phyloP scores from a whole-genome alignment of 129 eudicot species.

The Glebionis coronaria region DNA sequence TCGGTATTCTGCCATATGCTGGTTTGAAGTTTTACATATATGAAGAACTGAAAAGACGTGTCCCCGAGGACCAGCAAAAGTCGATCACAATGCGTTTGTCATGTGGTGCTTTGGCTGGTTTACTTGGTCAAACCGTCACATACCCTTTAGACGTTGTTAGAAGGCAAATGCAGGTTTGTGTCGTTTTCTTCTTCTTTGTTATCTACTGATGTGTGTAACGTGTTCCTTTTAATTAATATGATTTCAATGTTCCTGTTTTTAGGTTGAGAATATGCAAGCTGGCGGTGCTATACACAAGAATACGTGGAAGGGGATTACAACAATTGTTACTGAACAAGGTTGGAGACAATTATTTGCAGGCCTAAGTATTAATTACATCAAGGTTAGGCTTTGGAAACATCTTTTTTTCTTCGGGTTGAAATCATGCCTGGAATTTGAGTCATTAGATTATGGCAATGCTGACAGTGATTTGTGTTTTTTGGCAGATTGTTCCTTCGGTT shows the following conservation, averaged over 20 bases:
- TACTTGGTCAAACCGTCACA: slow-evolving; percentile 90
- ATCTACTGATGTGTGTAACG: background rate
- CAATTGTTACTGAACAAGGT: slow-evolving; percentile 65
- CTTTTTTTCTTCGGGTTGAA: too few species aligned
- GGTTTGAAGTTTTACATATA: slow-evolving; percentile 92
- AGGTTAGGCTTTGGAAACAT: too few species aligned
- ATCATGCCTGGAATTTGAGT: too few species aligned
- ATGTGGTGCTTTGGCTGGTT: slow-evolving; percentile 98
- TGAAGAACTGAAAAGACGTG: slow-evolving; percentile 82
- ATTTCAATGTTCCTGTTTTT: slow-evolving; percentile 19
- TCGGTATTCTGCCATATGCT: slow-evolving; percentile 96
- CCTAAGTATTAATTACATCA: too few species aligned
- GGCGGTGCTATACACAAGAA: slow-evolving; percentile 47
- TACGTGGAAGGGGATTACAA: slow-evolving; percentile 68
- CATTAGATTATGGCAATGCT: too few species aligned
- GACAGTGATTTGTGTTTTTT: slow-evolving; percentile 2
- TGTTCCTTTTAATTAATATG: background rate
- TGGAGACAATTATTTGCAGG: too few species aligned
- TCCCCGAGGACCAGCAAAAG: slow-evolving; percentile 85
- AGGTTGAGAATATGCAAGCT: slow-evolving; percentile 88
- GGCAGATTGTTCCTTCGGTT: slow-evolving; percentile 88
- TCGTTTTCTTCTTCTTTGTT: background rate
- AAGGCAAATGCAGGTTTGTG: slow-evolving; percentile 93
- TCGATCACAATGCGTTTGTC: slow-evolving; percentile 73
- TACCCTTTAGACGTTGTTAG: slow-evolving; percentile 98